Evolutionary conservation across 108 stramenopile genomes (phyloP).

Genomic region (Mediolabrus comicus): DNA sequence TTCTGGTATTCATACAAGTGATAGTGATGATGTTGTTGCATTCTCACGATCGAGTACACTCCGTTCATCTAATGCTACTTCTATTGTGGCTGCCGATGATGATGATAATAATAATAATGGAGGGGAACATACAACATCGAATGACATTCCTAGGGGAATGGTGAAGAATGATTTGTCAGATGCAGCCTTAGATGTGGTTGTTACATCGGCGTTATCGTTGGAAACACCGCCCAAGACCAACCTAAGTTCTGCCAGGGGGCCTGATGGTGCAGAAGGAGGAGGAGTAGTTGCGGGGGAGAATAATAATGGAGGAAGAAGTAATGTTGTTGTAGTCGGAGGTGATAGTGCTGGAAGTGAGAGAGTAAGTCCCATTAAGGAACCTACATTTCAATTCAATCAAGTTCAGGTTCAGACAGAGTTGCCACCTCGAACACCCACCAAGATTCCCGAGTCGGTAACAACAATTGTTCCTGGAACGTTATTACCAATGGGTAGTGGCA

Average conservation of each 20-base stretch:
- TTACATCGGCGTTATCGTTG: background rate
- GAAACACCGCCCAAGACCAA: background rate
- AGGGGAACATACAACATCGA: no score
- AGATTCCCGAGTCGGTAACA: background rate
- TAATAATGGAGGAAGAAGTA: no score
- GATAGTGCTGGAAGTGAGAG: background rate
- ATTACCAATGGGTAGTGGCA: background rate
- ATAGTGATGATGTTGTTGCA: background rate
- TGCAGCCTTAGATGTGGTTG: background rate
- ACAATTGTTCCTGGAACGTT: background rate
- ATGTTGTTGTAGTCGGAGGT: no score
- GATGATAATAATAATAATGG: background rate
- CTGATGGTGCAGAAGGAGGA: no score
- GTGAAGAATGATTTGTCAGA: background rate
- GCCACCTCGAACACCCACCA: background rate
- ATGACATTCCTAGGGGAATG: no score
- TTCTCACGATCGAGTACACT: background rate
- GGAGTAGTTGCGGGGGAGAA: no score
- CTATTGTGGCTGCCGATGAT: background rate
- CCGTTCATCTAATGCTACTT: background rate
- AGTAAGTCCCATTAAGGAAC: background rate
- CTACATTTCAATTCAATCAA: background rate
- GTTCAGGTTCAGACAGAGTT: background rate
- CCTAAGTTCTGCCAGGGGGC: background rate
- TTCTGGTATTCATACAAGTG: background rate